Conservation (phyloP, 179 eudicot species). For the Corrigiola litoralis region DNA sequence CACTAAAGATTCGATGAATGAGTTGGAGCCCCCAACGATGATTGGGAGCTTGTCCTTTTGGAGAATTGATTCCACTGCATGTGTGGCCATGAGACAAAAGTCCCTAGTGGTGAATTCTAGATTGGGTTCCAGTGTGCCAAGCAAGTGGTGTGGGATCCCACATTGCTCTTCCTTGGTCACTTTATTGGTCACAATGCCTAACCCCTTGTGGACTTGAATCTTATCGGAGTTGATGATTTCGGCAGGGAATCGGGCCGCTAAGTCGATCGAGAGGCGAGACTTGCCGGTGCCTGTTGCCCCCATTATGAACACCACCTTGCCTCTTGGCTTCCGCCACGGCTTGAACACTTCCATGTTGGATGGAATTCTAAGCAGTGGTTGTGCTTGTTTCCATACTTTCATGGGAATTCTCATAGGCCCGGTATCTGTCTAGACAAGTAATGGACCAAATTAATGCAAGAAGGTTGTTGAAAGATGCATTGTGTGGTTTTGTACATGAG, state of each 20-base stretch:
- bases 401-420: constrained; percentile 27
- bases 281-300: constrained; percentile 91
- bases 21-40: constrained; percentile 79
- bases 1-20: constrained; percentile 53
- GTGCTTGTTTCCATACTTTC: constrained; percentile 34
- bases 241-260: constrained; percentile 45
- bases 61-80: constrained; percentile 41
- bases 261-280: constrained; percentile 64
- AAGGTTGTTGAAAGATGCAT: no score
- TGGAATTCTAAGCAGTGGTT: constrained; percentile 25
- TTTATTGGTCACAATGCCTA: constrained; percentile 62
- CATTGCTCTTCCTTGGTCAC: constrained; percentile 51
- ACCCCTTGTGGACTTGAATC: constrained; percentile 61
- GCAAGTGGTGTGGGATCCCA: constrained; percentile 65
- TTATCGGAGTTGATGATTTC: constrained; percentile 78
- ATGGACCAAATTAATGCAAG: no score
- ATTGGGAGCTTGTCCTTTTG: constrained; percentile 48
- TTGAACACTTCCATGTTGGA: constrained; percentile 35
- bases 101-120: constrained; percentile 38
- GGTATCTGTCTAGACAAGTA: no score
- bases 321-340: constrained; percentile 32
- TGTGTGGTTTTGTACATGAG: no score
- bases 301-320: constrained; percentile 64
- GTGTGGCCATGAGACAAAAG: constrained; percentile 47
- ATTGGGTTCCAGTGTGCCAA: constrained; percentile 42